Percentiles rank a stretch among this genome's conserved stretches.
These are phyloP conservation scores for Botrytis squamosa DNA, from an alignment of 2,329 filamentous ascomycete species.

Conservation along the genomic window DNA sequence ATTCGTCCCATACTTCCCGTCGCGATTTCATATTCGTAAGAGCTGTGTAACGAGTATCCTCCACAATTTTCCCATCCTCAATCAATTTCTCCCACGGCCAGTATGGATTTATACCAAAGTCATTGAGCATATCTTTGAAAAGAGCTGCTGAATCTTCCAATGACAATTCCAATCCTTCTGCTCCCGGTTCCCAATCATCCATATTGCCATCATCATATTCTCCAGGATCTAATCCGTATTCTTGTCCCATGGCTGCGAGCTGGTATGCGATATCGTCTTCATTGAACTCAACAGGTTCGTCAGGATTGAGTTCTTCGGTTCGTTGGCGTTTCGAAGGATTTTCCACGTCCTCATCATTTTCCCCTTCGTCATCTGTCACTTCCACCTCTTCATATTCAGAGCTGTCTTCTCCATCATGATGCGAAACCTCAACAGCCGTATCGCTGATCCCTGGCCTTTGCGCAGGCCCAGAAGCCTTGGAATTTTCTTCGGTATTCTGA, in stretches of 20 bases:
- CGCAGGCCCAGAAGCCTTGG: constrained; percentile 35
- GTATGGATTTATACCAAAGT: constrained; percentile 80
- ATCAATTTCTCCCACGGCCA: constrained; percentile 88
- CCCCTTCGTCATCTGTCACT: constrained; percentile 49
- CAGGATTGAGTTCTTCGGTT: constrained; percentile 44
- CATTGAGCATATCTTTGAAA: constrained; percentile 84
- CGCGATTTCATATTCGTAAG: constrained; percentile 78
- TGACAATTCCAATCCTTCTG: constrained; percentile 67
- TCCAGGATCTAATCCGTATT: constrained; percentile 75
- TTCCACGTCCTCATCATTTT: constrained; percentile 51
- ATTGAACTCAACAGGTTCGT: constrained; percentile 71
- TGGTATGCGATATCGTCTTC: constrained; percentile 95
- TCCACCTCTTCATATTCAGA: constrained; percentile 66
- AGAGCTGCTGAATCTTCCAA: constrained; percentile 73
- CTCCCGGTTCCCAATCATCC: constrained; percentile 67
- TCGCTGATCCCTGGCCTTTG: constrained; percentile 27
- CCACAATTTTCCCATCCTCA: constrained; percentile 75
- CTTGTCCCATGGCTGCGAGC: constrained; percentile 81
- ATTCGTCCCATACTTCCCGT: constrained; percentile 79
- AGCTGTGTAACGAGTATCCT: constrained; percentile 84
- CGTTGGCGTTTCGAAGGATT: constrained; percentile 50
- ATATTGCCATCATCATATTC: constrained; percentile 68
- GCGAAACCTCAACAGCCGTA: constrained; percentile 26
- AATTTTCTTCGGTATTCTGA: constrained; percentile 30
- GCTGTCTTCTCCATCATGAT: constrained; percentile 52